phyloP scores from a whole-genome alignment of 306 rosid species.

The Trifolium dubium region DNA sequence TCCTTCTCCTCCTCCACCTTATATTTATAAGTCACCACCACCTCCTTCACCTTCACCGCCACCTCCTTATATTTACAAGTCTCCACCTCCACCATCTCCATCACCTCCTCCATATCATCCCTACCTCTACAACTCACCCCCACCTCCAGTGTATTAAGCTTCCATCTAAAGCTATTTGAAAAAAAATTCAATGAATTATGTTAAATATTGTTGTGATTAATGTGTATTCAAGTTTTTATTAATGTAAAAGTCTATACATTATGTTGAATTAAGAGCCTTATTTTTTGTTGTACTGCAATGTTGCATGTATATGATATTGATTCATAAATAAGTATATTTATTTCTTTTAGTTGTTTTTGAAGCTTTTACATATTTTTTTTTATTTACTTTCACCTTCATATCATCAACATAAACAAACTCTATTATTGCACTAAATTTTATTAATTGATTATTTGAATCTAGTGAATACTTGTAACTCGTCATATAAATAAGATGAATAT shows the following conservation, averaged over 20 bases:
- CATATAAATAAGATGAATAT: neutral
- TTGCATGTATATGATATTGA: neutral
- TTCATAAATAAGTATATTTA: neutral
- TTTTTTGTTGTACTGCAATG: neutral
- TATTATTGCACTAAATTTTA: neutral
- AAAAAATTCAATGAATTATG: neutral
- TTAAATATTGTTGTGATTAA: slow-evolving; percentile 12
- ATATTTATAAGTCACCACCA: neutral
- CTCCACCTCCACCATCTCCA: slow-evolving; percentile 36
- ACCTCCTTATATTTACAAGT: neutral
- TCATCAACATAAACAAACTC: neutral
- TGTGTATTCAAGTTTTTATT: neutral
- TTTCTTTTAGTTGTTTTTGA: neutral
- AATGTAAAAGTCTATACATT: neutral
- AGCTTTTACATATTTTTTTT: neutral
- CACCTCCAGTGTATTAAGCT: slow-evolving; percentile 32
- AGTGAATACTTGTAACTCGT: neutral
- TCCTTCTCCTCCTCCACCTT: neutral
- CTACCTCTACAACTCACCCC: slow-evolving; percentile 42
- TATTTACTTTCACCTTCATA: neutral
- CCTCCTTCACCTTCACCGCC: neutral
- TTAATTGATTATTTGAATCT: neutral
- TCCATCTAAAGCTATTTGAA: neutral
- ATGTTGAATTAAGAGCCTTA: neutral
- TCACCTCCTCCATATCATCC: slow-evolving; percentile 39